Base-by-base conservation (phyloP, 1,284 basidiomycete genomes). In the Tilletia indica region DNA sequence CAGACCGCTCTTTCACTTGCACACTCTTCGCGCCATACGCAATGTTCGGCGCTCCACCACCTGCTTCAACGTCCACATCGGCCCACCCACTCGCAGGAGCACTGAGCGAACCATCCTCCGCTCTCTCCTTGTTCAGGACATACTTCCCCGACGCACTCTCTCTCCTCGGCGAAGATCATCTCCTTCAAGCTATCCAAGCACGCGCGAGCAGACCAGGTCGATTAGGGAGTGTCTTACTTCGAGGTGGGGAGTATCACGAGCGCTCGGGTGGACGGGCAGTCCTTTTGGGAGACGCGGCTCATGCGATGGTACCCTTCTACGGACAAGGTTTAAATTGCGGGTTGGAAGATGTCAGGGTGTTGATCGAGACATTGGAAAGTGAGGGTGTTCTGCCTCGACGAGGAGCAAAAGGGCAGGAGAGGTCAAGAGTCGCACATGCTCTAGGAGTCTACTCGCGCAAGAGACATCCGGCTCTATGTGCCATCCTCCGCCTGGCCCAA, bases 251-350 rank as follows among this genome's bases (percentile, higher is more conserved):
- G 85, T 94, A 93, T 87, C 89, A 89, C 84, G 93, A 93, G 85
- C 89, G 93, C 78, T 16, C 6, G 34, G 36, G 36, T 19, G 61
- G 61, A 2, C 3, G 61, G 61, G 93, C 89, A 68, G 88, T 98
- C 49, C 88, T 99, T 70, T 86, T 99, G 67, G 96, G 96, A 67
- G 96, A 99, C 85, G 91, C 96, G 47, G 93, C 94, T 5, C 96
- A 99, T 86, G 92, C 93, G 56, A 97, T 97, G 94, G 93, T 95
- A 34, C 96, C 96, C 67, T 99, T 99, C 87, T 99, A 96, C 85
- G 96, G 85, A 31, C 96, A 99, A 87, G 96, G 96, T 21, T 88
- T 99, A 77, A 99, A 99, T 84, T 97, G 95, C 83, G 96, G 96
- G 11, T 89, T 99, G 71, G 96, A 99, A 86, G 96, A 99, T 85